Evolutionary conservation across 2,329 filamentous ascomycete species (phyloP), one percentile per base, ranked within the genome.

Genomic region (Colletotrichum nymphaeae): DNA sequence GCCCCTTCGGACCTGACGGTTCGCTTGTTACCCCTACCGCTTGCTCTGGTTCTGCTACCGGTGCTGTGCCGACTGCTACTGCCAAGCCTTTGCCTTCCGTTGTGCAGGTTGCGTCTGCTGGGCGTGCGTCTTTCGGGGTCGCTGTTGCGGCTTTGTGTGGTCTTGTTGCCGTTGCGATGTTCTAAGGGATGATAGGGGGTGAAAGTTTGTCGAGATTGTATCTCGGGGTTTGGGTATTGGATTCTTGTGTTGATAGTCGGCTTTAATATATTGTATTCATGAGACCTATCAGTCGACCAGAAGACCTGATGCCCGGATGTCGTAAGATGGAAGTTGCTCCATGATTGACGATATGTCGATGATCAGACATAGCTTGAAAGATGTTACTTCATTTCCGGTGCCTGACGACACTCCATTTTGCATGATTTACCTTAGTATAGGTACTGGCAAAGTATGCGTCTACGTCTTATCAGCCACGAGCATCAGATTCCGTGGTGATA

Each of bases 401-500:
- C 32, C 32, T 12, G 32, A 1, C 26, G 4, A 26, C 26, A 26
- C 26, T 35, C 32, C 32, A 12, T 12, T 4, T 0, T 12, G 32
- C 11, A 35, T 35, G 30, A 30, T 9, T 3, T 9, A 9, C 30
- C 30, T 12, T 12, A 12, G 32, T 12, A 3, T 35, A 35, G 11
- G 11, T 35, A 5, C 11, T 12, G 11, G 11, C 5, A 12, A 4
- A 35, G 1, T 19, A 42, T 6, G 14, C 2, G 2, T 49, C 8
- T 49, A 22, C 11, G 5, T 7, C 67, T 70, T 73, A 7, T 59
- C 14, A n/a, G 70, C 70, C 4, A 73, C 67, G 14, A 73, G 53
- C 70, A 73, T 73, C n/a, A 73, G 7, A 3, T 73, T 73, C 2
- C 70, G 64, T 2, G 70, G 70, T 0, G 70, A 73, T 0, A 37